Percentiles rank a stretch among this genome's conserved stretches.
phyloP scores from a whole-genome alignment of 129 eudicot species.

The Artemisia tridentata region DNA sequence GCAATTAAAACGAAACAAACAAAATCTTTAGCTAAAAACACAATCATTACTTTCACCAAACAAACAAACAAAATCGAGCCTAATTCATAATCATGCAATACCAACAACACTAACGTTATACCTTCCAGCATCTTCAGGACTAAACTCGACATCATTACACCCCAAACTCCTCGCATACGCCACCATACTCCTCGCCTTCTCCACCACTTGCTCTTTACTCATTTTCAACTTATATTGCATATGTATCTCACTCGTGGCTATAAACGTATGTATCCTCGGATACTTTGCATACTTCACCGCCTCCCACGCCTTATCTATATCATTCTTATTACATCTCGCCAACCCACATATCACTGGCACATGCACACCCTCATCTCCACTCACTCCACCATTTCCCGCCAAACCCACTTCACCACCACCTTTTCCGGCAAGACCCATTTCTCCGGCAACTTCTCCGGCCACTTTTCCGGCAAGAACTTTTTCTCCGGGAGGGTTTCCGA shows the following conservation, averaged over 20 bases:
- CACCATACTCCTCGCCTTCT: constrained; percentile 74
- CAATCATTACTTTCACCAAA: too few relatives aligned
- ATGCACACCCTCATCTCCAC: constrained; percentile 36
- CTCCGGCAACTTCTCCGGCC: too few relatives aligned
- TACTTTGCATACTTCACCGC: constrained; percentile 65
- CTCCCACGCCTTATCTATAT: constrained; percentile 74
- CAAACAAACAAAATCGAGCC: too few relatives aligned
- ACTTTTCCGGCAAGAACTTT: too few relatives aligned
- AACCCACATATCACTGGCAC: constrained; percentile 82
- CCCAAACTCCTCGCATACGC: constrained; percentile 75
- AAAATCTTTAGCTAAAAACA: too few relatives aligned
- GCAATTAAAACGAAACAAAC: too few relatives aligned
- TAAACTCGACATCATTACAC: constrained; percentile 66
- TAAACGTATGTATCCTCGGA: constrained; percentile 78
- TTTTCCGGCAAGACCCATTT: too few relatives aligned
- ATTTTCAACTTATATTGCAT: constrained; percentile 74
- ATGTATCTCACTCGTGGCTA: constrained; percentile 86
- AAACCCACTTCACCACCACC: too few relatives aligned
- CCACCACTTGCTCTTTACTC: constrained; percentile 60
- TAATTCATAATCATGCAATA: too few relatives aligned
- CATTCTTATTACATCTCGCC: constrained; percentile 72
- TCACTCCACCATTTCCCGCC: neutral
- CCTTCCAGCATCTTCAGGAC: constrained; percentile 18
- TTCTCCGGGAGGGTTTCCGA: constrained; percentile 26
- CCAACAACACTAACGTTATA: neutral